Base-by-base conservation (phyloP, 2,329 filamentous ascomycete genomes). In the Chaetothyriales sp. region DNA sequence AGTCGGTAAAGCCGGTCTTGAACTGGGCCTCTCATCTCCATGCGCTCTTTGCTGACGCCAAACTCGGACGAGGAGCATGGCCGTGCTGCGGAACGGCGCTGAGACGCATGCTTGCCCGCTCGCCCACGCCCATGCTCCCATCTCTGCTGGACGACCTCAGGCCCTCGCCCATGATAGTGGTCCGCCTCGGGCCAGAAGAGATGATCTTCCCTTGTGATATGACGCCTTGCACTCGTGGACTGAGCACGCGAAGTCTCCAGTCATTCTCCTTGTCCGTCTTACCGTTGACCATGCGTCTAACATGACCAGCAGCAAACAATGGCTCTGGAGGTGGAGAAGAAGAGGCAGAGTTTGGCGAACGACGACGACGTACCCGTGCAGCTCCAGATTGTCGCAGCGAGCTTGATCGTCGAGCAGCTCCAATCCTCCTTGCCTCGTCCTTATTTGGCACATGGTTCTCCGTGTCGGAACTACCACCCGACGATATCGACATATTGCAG, bases 261-360 rank as follows among this genome's bases (percentile, higher is more conserved):
- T 76, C 73, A 47, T 71, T 69, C 43, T 77, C 76, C 57, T 77
- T 78, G 28, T 80, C 75, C 46, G 71, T 75, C 61, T 76, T 79
- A 42, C 80, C 76, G 43, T 53, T 54, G 36, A 59, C 58, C 78
- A 84, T 83, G 12, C 81, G 72, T 44, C 81, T 72, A 22, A 81
- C 80, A 55, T 83, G 80, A 50, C 76, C 74, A 20, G 80, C 78
- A 0, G 78, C 81, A 64, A 84, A 83, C 64, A 81, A 71, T 6
- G 69, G 68, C 52, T 75, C 77, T 57, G 79, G 76, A 49, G 70
- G 74, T 1, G 77, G 76, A 12, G 78, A 76, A 49, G 73, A 76
- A 4, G 67, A 65, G 46, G 68, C 67, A 18, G 68, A 66, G 9
- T 73, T 75, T 5, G 76, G 78, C 55, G 76, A 79, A 53, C 78